These are phyloP conservation scores for Neoascochyta sp. DNA, from an alignment of 2,329 filamentous ascomycete genomes.

Conservation along the genomic window DNA sequence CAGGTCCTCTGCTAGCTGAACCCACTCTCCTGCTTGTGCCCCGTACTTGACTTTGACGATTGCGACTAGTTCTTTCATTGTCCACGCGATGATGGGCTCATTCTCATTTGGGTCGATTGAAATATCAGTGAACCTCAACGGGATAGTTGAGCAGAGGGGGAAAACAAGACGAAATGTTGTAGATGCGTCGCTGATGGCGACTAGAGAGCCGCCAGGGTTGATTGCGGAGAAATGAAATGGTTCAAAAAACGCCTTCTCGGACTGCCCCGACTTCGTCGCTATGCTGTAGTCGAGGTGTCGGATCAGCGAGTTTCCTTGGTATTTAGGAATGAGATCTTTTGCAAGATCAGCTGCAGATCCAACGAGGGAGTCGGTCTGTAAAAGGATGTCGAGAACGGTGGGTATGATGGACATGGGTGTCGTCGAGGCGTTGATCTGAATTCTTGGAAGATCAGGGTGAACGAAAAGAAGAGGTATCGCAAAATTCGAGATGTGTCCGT, in stretches of 20 bases:
- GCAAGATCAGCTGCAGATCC: constrained; percentile 4
- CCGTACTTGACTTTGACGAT: constrained; percentile 13
- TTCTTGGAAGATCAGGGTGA: constrained; percentile 11
- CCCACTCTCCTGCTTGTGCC: constrained; percentile 10
- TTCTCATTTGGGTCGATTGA: constrained; percentile 9
- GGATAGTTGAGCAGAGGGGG: constrained; percentile 14
- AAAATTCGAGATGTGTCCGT: constrained; percentile 15
- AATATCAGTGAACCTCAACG: constrained; percentile 12
- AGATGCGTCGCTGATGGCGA: constrained; percentile 14
- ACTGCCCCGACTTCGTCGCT: constrained; percentile 3
- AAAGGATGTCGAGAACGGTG: constrained; percentile 12
- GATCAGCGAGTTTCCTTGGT: constrained; percentile 14
- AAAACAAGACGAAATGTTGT: constrained; percentile 11
- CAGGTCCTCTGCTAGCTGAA: constrained; percentile 9
- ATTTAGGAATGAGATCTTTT: constrained; percentile 7
- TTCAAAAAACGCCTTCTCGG: constrained; percentile 10
- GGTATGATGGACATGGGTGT: constrained; percentile 15
- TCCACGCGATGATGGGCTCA: constrained; percentile 12
- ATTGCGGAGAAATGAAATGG: constrained; percentile 17
- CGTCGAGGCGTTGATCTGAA: constrained; percentile 13
- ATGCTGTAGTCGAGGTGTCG: constrained; percentile 10
- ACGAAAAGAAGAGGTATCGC: constrained; percentile 14
- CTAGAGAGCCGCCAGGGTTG: constrained; percentile 14
- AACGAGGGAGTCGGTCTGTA: constrained; percentile 10
- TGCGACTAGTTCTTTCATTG: constrained; percentile 10